Percentiles rank a stretch among this genome's conserved stretches.
phyloP scores from a whole-genome alignment of 2,329 filamentous ascomycete species.

The Thielaviopsis punctulata region DNA sequence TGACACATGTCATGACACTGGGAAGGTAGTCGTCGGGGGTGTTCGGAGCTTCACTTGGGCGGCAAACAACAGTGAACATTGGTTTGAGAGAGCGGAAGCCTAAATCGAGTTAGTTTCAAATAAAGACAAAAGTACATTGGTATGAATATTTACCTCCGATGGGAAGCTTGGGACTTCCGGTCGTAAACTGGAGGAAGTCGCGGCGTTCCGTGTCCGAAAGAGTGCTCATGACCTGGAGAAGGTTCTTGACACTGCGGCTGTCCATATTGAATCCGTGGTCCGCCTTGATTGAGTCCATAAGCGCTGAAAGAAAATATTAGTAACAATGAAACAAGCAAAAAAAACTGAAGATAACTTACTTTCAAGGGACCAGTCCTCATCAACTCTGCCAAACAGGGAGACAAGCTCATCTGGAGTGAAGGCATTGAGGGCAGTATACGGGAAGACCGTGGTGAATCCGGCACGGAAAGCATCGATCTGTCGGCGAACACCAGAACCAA shows the following conservation, averaged over 20 bases:
- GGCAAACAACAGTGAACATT: constrained; percentile 98
- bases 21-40: constrained; percentile 95
- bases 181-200: constrained; percentile 94
- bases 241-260: constrained; percentile 82
- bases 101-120: constrained; percentile 20
- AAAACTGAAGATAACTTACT: constrained; percentile 42
- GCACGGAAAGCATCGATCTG: constrained; percentile 82
- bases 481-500: constrained; percentile 70
- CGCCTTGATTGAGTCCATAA: constrained; percentile 97
- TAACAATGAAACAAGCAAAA: background rate
- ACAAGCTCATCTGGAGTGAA: constrained; percentile 94
- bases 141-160: constrained; percentile 58
- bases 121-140: background rate
- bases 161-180: constrained; percentile 90
- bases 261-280: constrained; percentile 99
- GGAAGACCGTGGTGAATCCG: constrained; percentile 92
- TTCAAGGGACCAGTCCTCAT: constrained; percentile 95
- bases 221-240: constrained; percentile 90
- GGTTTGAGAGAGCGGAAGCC: constrained; percentile 94
- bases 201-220: constrained; percentile 57
- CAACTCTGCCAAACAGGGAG: constrained; percentile 77
- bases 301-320: constrained; percentile 35
- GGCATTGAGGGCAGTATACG: constrained; percentile 76
- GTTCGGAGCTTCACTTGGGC: constrained; percentile 89
- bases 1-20: constrained; percentile 99